phyloP scores from a whole-genome alignment of 2,329 filamentous ascomycete genomes.

The Alternaria sp. region DNA sequence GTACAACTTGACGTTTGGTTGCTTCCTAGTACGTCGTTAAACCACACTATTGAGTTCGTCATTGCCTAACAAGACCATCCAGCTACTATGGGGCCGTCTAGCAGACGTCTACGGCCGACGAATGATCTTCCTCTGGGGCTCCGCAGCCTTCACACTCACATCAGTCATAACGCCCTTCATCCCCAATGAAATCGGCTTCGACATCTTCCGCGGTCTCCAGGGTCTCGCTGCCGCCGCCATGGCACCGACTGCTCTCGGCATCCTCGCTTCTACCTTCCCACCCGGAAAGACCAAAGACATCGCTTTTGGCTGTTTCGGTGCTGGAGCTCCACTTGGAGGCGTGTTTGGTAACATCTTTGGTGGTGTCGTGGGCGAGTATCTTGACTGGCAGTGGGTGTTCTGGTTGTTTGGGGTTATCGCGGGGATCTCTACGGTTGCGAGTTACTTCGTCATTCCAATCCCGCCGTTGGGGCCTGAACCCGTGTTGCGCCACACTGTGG shows the following conservation, averaged over 20 bases:
- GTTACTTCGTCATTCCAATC: conserved; percentile 66
- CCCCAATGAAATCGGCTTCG: conserved; percentile 70
- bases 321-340: conserved; percentile 69
- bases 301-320: conserved; percentile 61
- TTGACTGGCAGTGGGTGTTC: conserved; percentile 46
- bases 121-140: conserved; percentile 68
- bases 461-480: conserved; percentile 47
- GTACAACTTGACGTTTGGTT: conserved; percentile 70
- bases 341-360: conserved; percentile 70
- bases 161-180: conserved; percentile 69
- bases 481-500: conserved; percentile 58
- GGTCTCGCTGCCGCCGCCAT: conserved; percentile 73
- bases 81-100: conserved; percentile 69
- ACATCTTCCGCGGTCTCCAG: conserved; percentile 70
- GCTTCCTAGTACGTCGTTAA: conserved; percentile 57
- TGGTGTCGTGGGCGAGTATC: conserved; percentile 68
- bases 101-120: conserved; percentile 72
- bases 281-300: conserved; percentile 74
- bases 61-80: conserved; percentile 1
- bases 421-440: conserved; percentile 62
- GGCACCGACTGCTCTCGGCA: conserved; percentile 74
- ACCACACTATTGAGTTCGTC: too few relatives aligned
- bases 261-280: conserved; percentile 70
- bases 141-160: conserved; percentile 66
- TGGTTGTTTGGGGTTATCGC: conserved; percentile 68